Base-by-base conservation (phyloP, 2,329 filamentous ascomycete genomes). In the Pyrenochaeta sp. region DNA sequence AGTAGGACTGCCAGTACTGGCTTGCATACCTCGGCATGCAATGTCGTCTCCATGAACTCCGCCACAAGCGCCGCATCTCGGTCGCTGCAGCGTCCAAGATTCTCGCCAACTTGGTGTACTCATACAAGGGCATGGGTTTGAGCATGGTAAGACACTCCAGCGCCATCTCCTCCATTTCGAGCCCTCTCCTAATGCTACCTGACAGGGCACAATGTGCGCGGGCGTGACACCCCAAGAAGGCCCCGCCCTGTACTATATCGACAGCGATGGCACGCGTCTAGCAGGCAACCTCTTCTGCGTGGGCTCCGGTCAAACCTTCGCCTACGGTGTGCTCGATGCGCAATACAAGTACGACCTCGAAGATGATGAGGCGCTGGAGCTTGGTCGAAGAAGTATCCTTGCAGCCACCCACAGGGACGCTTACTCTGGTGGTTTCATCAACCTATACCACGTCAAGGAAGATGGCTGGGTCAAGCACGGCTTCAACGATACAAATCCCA, bases 401-500 rank as follows among this genome's bases (percentile, higher is more conserved):
- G 95, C 95, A 37, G 95, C 95, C 54, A 98, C 94, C 60, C 95
- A 99, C 82, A 87, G 95, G 77, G 95, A 99, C 79, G 95, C 95
- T n/a, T 99, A 91, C 86, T 98, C 95, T 25, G 95, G 95, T 84
- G 95, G 95, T 68, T 98, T 88, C 83, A 97, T 99, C 86, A 99
- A 99, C 83, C 78, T 98, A 76, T 99, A 99, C 82, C 95, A 99
- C 76, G 93, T 99, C 78, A 97, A 97, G 88, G 94, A 99, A 84
- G 90, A 93, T 65, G 95, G 95, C 71, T 99, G 95, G 95, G 93
- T 96, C 74, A 97, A 96, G 87, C 94, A 98, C 77, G 95, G 95
- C 62, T 99, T 99, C 86, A 93, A 85, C 69, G 95, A 99, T 80
- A 98, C 94, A 71, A 97, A 98, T 84, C 94, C 94, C 44, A 96